A percentile compares a stretch with the other conserved stretches of the same genome.
phyloP scores from a whole-genome alignment of 306 rosid species.

The apple (Malus domestica) region DNA sequence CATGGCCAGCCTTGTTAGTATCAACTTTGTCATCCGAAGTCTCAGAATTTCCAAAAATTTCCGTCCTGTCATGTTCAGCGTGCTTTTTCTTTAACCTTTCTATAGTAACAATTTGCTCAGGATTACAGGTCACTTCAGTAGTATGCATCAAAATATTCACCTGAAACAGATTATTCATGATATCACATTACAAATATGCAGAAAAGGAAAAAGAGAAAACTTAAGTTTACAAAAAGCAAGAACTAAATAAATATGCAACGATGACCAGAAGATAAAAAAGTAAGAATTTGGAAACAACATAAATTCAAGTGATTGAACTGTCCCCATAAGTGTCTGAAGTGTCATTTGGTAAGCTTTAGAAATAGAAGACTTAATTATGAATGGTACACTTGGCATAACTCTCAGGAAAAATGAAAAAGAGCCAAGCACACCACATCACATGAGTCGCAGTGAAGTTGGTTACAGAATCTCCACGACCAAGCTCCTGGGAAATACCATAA shows the following conservation, averaged over 20 bases:
- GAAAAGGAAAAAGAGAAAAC: no score
- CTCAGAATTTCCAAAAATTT: conserved; percentile 15
- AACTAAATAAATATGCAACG: background rate
- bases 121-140: conserved; percentile 28
- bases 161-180: conserved; percentile 23
- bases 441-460: conserved; percentile 54
- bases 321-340: background rate
- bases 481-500: conserved; percentile 68
- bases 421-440: no score
- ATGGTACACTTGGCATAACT: no score
- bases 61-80: conserved; percentile 44
- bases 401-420: no score
- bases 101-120: conserved; percentile 4
- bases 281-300: background rate
- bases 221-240: no score
- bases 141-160: conserved; percentile 69
- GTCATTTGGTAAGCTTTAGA: no score
- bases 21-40: no score
- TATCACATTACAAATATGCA: background rate
- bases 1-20: no score
- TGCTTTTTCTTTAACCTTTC: conserved; percentile 29
- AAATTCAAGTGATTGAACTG: conserved; percentile 16
- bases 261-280: background rate
- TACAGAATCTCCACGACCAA: conserved; percentile 84
- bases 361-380: no score